These are phyloP conservation scores for Flaveria brownii DNA, from an alignment of 129 eudicot species.

Conservation along the genomic window DNA sequence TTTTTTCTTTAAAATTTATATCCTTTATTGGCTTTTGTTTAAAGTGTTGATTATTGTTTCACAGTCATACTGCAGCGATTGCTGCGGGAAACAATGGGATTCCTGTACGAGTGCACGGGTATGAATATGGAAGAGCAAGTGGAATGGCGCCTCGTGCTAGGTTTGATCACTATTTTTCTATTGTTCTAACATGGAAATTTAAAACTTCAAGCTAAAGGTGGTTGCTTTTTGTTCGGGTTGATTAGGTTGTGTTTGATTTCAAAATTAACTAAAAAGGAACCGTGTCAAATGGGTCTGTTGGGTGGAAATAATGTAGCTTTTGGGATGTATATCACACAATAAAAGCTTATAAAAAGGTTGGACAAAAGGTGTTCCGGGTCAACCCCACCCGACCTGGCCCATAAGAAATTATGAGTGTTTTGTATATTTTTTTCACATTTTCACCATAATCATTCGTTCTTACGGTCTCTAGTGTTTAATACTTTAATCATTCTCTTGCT, in stretches of 20 bases:
- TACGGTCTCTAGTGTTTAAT: not conserved
- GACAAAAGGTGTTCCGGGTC: not conserved
- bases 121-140: constrained; percentile 91
- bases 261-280: not conserved
- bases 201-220: not conserved
- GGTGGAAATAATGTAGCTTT: not conserved
- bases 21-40: not conserved
- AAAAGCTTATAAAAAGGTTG: not conserved
- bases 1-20: not conserved
- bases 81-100: constrained; percentile 98
- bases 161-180: constrained; percentile 28
- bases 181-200: not conserved
- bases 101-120: constrained; percentile 88
- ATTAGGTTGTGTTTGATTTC: not conserved
- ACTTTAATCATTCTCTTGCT: not conserved
- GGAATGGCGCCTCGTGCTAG: constrained; percentile 99
- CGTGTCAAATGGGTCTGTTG: not conserved
- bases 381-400: not conserved
- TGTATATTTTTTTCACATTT: not conserved
- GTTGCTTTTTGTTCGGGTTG: not conserved
- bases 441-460: not conserved
- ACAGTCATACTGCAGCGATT: constrained; percentile 96
- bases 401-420: not conserved
- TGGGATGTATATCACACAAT: not conserved
- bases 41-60: constrained; percentile 16